Conservation (phyloP, 2,329 filamentous ascomycete species). For the Trichoderma semiorbis region DNA sequence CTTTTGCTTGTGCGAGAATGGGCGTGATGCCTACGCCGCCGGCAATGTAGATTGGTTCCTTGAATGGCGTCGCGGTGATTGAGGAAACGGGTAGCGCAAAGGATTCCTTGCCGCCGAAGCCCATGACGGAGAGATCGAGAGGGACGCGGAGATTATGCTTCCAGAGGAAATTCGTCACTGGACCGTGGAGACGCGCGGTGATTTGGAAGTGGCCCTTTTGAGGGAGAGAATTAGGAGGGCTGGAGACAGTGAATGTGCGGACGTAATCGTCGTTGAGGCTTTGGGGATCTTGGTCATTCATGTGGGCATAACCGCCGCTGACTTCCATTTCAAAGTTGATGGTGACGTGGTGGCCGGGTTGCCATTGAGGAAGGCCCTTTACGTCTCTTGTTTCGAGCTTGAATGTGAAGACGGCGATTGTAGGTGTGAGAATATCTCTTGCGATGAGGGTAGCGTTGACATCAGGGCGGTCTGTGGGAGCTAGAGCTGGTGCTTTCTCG, state of each 20-base stretch:
- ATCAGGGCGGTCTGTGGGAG: conserved; percentile 6
- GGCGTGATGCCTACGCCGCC: conserved; percentile 84
- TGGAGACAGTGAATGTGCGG: conserved; percentile 79
- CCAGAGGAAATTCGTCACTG: conserved; percentile 64
- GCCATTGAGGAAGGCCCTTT: conserved; percentile 43
- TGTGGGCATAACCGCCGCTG: conserved; percentile 73
- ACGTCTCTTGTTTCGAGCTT: conserved; percentile 27
- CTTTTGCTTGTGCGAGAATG: conserved; percentile 63
- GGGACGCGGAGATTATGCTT: conserved; percentile 48
- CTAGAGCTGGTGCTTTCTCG: conserved; percentile 44
- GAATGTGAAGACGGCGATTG: conserved; percentile 62
- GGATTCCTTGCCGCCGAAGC: conserved; percentile 63
- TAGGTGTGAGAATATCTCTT: conserved; percentile 61
- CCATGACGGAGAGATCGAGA: conserved; percentile 65
- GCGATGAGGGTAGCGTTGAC: conserved; percentile 53
- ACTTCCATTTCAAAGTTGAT: conserved; percentile 69
- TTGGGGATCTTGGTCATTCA: conserved; percentile 75
- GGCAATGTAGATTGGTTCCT: conserved; percentile 60
- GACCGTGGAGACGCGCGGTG: conserved; percentile 66
- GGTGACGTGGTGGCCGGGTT: conserved; percentile 73
- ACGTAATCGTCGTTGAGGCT: conserved; percentile 82
- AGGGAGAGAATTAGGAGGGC: conserved; percentile 39
- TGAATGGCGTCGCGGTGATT: conserved; percentile 4
- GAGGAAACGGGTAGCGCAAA: conserved; percentile 36
- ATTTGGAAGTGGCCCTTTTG: conserved; percentile 59